Conservation (phyloP, 2,329 filamentous ascomycete genomes). For the Pezicula rhizophila region DNA sequence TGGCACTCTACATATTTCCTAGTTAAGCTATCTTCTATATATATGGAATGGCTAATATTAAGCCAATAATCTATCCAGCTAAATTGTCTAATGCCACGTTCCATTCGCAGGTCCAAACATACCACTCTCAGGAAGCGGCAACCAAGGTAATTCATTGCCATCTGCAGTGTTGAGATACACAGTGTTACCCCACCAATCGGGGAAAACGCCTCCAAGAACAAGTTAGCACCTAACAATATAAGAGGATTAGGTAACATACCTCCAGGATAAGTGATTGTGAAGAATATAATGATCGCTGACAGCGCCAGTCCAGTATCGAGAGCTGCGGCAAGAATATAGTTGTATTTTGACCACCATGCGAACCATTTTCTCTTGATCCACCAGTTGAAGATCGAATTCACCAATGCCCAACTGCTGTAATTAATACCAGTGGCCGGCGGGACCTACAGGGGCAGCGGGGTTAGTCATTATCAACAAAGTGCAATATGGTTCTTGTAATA, state of each 20-base stretch:
- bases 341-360: slow-evolving; percentile 56
- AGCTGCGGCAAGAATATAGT: slow-evolving; percentile 57
- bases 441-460: too few species aligned
- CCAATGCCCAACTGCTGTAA: slow-evolving; percentile 66
- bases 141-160: slow-evolving; percentile 12
- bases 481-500: too few species aligned
- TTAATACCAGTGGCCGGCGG: slow-evolving; percentile 62
- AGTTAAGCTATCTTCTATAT: too few species aligned
- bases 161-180: slow-evolving; percentile 19
- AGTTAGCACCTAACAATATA: too few species aligned
- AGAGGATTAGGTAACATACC: slow-evolving; percentile 33
- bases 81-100: slow-evolving; percentile 5
- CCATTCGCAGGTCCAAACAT: slow-evolving; percentile 9
- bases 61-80: not conserved
- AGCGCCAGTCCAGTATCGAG: slow-evolving; percentile 65
- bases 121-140: slow-evolving; percentile 9
- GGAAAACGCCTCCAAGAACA: slow-evolving; percentile 19
- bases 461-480: too few species aligned
- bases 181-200: slow-evolving; percentile 53
- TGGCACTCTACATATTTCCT: too few species aligned
- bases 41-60: too few species aligned
- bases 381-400: slow-evolving; percentile 67
- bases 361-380: slow-evolving; percentile 57
- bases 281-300: slow-evolving; percentile 62
- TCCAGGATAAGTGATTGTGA: slow-evolving; percentile 60